phyloP scores from a whole-genome alignment of 352 stramenopile species.

The Pythium chondricola region DNA sequence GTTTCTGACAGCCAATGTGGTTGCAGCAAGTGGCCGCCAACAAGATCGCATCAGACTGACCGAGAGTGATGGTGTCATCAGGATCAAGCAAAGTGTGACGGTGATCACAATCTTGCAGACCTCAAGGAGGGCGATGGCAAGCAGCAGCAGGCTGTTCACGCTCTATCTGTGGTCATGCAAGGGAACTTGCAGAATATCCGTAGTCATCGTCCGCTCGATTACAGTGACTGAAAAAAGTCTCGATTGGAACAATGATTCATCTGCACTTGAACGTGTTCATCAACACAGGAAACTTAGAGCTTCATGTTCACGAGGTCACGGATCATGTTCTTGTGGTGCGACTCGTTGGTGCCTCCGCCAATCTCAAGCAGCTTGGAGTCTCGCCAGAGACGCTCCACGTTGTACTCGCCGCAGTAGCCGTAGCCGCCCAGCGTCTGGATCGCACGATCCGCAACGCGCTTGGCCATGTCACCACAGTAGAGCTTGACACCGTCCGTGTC shows the following conservation, averaged over 20 bases:
- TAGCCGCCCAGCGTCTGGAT: constrained; percentile 98
- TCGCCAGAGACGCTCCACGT: constrained; percentile 96
- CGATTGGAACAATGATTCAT: too few relatives aligned
- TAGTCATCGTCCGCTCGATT: too few relatives aligned
- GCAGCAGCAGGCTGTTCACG: too few relatives aligned
- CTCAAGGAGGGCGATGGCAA: too few relatives aligned
- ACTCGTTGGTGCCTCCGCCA: constrained; percentile 98
- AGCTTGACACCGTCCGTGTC: constrained; percentile 99
- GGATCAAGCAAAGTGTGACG: neutral
- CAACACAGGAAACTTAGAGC: constrained; percentile 27
- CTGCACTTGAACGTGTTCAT: too few relatives aligned
- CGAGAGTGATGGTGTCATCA: constrained; percentile 18
- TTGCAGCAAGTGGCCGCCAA: constrained; percentile 8
- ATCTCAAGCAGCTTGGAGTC: constrained; percentile 99
- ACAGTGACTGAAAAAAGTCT: too few relatives aligned
- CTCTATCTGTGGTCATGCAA: too few relatives aligned
- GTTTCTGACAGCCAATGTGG: constrained; percentile 13
- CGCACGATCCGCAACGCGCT: constrained; percentile 95
- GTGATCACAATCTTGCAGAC: neutral
- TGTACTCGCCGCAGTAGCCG: constrained; percentile 99
- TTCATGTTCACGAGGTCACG: constrained; percentile 51
- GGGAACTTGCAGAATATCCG: too few relatives aligned
- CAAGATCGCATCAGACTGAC: constrained; percentile 8
- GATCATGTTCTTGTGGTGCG: constrained; percentile 99
- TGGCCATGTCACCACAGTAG: constrained; percentile 97